phyloP scores from a whole-genome alignment of 441 rosid species.

The Erodium trifolium region DNA sequence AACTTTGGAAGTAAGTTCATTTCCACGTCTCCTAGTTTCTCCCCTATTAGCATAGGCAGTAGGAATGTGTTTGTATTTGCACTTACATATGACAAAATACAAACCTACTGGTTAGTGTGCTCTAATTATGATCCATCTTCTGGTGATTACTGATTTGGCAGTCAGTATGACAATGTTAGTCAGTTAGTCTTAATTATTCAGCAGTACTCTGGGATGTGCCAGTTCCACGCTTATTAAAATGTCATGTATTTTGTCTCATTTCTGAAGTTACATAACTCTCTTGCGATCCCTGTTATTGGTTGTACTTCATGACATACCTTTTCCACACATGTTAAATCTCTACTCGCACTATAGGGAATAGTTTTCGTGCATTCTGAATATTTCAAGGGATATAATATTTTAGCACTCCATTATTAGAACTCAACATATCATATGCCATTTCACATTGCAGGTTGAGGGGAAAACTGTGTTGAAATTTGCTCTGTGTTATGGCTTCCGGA shows the following conservation, averaged over 20 bases:
- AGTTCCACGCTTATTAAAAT: too few species aligned
- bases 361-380: not conserved
- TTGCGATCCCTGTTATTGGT: not conserved
- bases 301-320: not conserved
- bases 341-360: not conserved
- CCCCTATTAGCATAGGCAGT: not conserved
- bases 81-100: not conserved
- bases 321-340: not conserved
- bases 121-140: not conserved
- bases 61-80: not conserved
- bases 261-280: not conserved
- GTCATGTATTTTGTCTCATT: not conserved
- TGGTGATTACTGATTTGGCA: not conserved
- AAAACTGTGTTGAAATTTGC: slow-evolving; percentile 68
- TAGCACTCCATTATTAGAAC: not conserved
- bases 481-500: slow-evolving; percentile 80
- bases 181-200: too few species aligned
- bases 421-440: slow-evolving; percentile 7
- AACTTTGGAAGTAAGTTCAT: slow-evolving; percentile 56
- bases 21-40: not conserved
- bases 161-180: not conserved
- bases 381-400: not conserved
- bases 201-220: too few species aligned
- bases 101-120: not conserved
- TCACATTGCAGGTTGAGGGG: slow-evolving; percentile 56